Percentiles rank a stretch among this genome's conserved stretches.
Conservation (phyloP, 139 green algal species). For the Picochlorum sp. region DNA sequence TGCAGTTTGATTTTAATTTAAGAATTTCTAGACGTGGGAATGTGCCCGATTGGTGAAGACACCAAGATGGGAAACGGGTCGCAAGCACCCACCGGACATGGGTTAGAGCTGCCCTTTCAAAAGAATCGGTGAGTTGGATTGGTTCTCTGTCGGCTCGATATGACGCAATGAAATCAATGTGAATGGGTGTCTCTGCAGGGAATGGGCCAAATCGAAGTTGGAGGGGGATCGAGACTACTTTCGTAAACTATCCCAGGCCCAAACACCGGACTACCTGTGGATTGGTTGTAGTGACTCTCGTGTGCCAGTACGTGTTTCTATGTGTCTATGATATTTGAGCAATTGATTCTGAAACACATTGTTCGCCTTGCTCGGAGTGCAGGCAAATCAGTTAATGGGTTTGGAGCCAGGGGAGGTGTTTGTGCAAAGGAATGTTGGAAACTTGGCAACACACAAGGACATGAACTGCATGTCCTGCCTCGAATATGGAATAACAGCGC, state of each 20-base stretch:
- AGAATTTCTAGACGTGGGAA: too few relatives aligned
- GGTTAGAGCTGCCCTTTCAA: too few relatives aligned
- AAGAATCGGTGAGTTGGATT: too few relatives aligned
- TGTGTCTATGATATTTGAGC: conserved; percentile 17
- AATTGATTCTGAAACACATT: conserved; percentile 2
- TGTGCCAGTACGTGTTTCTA: conserved; percentile 25
- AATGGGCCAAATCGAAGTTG: conserved; percentile 27
- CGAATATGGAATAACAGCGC: conserved; percentile 59
- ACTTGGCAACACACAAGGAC: conserved; percentile 71
- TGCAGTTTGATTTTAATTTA: too few relatives aligned
- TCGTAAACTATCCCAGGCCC: conserved; percentile 25
- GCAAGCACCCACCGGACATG: too few relatives aligned
- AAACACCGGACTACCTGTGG: conserved; percentile 71
- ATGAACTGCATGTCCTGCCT: conserved; percentile 58
- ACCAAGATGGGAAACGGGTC: too few relatives aligned
- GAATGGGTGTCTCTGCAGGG: conserved; percentile 14
- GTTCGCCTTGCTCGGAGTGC: background rate
- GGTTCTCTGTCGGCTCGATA: background rate
- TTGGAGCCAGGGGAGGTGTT: conserved; percentile 71
- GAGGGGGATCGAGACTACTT: conserved; percentile 42
- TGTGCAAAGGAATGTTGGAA: conserved; percentile 79
- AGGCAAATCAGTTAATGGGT: conserved; percentile 58
- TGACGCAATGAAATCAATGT: background rate
- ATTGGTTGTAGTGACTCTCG: conserved; percentile 71
- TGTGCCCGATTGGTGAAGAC: too few relatives aligned